A percentile compares a stretch with the other conserved stretches of the same genome.
These are phyloP conservation scores for Ceratobasidium sp. DNA, from an alignment of 1,284 basidiomycete genomes.

Conservation along the genomic window DNA sequence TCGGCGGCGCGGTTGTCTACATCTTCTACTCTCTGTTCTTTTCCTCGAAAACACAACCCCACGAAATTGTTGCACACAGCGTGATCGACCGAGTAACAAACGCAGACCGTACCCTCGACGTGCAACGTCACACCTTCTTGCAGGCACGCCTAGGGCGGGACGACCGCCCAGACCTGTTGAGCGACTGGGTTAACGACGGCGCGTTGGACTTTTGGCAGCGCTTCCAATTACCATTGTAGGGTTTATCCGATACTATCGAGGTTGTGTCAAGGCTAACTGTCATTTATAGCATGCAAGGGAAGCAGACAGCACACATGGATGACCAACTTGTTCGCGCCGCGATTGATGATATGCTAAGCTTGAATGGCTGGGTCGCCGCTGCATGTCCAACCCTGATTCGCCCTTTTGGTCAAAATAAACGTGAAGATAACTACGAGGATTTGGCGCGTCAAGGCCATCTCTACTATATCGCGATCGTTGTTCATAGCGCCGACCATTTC, in stretches of 20 bases:
- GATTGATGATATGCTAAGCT: constrained; percentile 87
- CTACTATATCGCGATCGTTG: constrained; percentile 92
- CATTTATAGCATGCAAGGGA: constrained; percentile 68
- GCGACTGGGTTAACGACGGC: constrained; percentile 75
- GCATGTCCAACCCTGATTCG: constrained; percentile 88
- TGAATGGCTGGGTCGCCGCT: constrained; percentile 98
- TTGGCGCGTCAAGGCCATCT: constrained; percentile 79
- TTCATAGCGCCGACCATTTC: constrained; percentile 97
- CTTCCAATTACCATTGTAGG: constrained; percentile 88
- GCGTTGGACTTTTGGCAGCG: constrained; percentile 87
- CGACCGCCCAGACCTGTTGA: constrained; percentile 80
- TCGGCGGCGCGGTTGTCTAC: constrained; percentile 47
- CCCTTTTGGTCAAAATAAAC: constrained; percentile 87
- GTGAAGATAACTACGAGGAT: constrained; percentile 86
- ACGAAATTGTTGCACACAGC: constrained; percentile 76
- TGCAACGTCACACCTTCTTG: constrained; percentile 85
- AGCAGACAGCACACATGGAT: constrained; percentile 85
- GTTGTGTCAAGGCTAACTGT: constrained; percentile 8
- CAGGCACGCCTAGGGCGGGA: constrained; percentile 87
- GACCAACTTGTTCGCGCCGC: constrained; percentile 84
- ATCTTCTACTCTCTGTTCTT: constrained; percentile 58
- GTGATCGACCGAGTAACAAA: constrained; percentile 87
- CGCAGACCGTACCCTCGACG: constrained; percentile 84
- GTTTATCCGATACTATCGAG: constrained; percentile 42
- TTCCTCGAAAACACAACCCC: constrained; percentile 50